Conservation (phyloP, 2,329 filamentous ascomycete genomes). For the Trichoderma sp. region DNA sequence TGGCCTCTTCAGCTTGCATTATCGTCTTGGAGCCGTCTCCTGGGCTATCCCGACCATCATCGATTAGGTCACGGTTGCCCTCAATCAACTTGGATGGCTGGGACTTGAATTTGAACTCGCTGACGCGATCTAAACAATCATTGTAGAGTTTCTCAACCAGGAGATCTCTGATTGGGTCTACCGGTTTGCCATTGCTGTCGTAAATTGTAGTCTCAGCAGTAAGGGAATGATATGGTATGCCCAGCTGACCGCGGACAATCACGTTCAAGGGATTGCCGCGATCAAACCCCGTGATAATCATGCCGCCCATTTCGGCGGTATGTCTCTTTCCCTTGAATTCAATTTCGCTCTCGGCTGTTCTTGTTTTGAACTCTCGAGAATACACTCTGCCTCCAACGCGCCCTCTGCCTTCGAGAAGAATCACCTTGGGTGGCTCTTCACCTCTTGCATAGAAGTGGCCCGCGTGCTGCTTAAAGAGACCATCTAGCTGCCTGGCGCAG, state of each 20-base stretch:
- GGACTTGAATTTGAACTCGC: constrained; percentile 81
- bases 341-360: constrained; percentile 48
- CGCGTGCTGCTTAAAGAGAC: constrained; percentile 77
- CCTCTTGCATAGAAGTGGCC: constrained; percentile 62
- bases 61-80: constrained; percentile 77
- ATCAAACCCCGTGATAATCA: constrained; percentile 97
- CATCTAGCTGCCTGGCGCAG: constrained; percentile 86
- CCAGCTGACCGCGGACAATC: constrained; percentile 85
- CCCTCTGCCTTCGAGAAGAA: constrained; percentile 82
- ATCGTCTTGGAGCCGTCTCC: constrained; percentile 70
- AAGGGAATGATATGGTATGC: constrained; percentile 79
- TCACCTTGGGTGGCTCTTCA: constrained; percentile 68
- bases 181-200: constrained; percentile 74
- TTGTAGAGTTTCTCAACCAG: constrained; percentile 92
- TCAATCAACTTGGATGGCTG: constrained; percentile 68
- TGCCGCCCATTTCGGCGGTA: constrained; percentile 95
- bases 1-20: constrained; percentile 65
- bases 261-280: constrained; percentile 91
- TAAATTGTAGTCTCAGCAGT: constrained; percentile 83
- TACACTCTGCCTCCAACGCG: constrained; percentile 91
- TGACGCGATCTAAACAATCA: constrained; percentile 87
- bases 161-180: constrained; percentile 74
- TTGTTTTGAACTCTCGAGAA: constrained; percentile 67
- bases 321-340: constrained; percentile 59
- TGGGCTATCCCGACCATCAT: constrained; percentile 75